Evolutionary conservation across 306 rosid genomes (phyloP), one percentile per base, ranked within the genome.

Genomic region (Begonia fuchsioides): DNA sequence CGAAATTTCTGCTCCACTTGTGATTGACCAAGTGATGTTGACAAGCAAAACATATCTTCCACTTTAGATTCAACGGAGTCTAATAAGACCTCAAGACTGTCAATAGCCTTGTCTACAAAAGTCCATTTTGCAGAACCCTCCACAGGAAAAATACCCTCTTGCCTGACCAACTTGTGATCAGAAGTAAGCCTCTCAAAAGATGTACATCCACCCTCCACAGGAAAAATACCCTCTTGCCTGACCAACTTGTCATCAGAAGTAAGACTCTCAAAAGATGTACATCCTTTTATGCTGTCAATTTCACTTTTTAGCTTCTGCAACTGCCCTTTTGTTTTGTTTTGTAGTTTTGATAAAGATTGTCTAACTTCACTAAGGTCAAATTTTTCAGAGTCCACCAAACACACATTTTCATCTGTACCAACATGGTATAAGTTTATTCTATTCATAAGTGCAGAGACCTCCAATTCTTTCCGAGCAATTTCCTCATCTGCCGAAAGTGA

Each of bases 141-240:
- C 62, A 76, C 87, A 35, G 18, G 77, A 60, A 85, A 65, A 76
- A 69, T 60, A 64, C 83, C 87, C 52, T 77, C 41, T 73, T 81
- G 67, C 67, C 86, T 95, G 38, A 71, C 48, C 58, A 69, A 69
- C 61, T 80, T 79, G 16, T 85, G 69, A 51, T 70, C 76, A 3
- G 87, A 81, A 61, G 64, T 59, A 48, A 47, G 67, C 61, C 66
- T 73, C 61, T 68, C 73, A 10, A 48, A 19, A 11, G 85, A 75
- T 60, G 53, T 45, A 69, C 61, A 3, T 26, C 69, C 85, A 32
- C 53, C 72, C 44, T 69, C 62, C 62, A 76, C 87, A 35, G 18
- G 77, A 60, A 85, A 65, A 76, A 69, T 60, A 64, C 83, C 87
- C 52, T 77, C 41, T 73, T 81, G 67, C 67, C 86, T 95, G 38